Conservation (phyloP, 2,329 filamentous ascomycete species). For the Diaporthe citri region DNA sequence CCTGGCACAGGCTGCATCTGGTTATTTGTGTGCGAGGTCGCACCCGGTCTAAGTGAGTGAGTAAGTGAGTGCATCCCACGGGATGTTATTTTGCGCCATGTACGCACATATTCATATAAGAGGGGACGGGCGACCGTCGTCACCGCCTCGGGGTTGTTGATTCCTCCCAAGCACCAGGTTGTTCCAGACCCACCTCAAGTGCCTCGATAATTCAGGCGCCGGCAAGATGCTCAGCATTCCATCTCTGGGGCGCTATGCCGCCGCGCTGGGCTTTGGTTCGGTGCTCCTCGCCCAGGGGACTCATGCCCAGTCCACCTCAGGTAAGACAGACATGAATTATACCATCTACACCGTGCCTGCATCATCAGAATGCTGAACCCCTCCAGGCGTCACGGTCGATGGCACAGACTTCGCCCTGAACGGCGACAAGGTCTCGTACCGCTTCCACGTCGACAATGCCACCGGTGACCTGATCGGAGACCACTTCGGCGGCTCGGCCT, state of each 20-base stretch:
- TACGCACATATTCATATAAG: not conserved
- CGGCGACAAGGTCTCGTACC: conserved; percentile 69
- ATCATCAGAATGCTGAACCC: not conserved
- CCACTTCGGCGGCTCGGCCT: conserved; percentile 70
- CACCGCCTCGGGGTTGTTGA: not conserved
- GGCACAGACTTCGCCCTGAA: conserved; percentile 69
- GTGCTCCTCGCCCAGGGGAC: conserved; percentile 5
- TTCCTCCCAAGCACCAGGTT: not conserved
- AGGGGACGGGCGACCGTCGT: not conserved
- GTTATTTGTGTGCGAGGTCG: not conserved
- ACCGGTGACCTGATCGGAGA: conserved; percentile 70
- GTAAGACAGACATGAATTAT: not conserved
- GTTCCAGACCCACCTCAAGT: conserved; percentile 1
- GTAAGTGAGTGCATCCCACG: not conserved
- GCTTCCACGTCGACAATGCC: conserved; percentile 70
- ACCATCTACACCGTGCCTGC: not conserved
- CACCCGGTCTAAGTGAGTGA: not conserved
- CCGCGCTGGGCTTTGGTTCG: conserved; percentile 8
- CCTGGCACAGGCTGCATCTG: not conserved
- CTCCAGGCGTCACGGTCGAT: conserved; percentile 63
- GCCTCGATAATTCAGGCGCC: conserved; percentile 4
- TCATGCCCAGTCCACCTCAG: conserved; percentile 4
- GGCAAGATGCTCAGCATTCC: conserved; percentile 27
- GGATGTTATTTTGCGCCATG: not conserved
- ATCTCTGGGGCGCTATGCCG: conserved; percentile 13